Percentiles rank a stretch among this genome's conserved stretches.
phyloP scores from a whole-genome alignment of 2,329 filamentous ascomycete genomes.

The Ascosphaera acerosa region DNA sequence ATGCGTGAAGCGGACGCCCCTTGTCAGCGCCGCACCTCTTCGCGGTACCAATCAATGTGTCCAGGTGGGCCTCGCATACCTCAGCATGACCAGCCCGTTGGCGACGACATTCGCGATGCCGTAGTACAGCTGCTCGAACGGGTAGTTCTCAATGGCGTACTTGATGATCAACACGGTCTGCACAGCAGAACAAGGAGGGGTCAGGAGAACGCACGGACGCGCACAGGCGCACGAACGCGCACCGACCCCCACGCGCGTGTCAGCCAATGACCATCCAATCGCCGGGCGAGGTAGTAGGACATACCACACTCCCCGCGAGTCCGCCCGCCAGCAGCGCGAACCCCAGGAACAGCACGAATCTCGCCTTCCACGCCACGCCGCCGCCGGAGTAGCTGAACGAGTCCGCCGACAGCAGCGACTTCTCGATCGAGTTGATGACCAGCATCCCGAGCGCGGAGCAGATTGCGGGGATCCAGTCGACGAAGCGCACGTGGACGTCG shows the following conservation, averaged over 20 bases:
- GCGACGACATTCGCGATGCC: slow-evolving; percentile 40
- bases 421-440: slow-evolving; percentile 48
- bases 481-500: slow-evolving; percentile 38
- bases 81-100: slow-evolving; percentile 40
- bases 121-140: slow-evolving; percentile 38
- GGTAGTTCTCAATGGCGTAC: slow-evolving; percentile 35
- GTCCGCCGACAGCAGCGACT: slow-evolving; percentile 36
- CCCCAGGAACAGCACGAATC: slow-evolving; percentile 40
- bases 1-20: slow-evolving; percentile 7
- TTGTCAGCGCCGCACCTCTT: slow-evolving; percentile 1
- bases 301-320: slow-evolving; percentile 36
- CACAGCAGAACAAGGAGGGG: no score
- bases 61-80: slow-evolving; percentile 21
- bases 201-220: no score
- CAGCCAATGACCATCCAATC: no score
- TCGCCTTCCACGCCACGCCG: slow-evolving; percentile 44
- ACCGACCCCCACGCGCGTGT: no score
- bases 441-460: slow-evolving; percentile 45
- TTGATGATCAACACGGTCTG: slow-evolving; percentile 40
- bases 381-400: slow-evolving; percentile 38
- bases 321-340: slow-evolving; percentile 45
- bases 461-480: slow-evolving; percentile 48
- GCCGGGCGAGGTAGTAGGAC: slow-evolving; percentile 10
- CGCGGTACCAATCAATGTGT: neutral
- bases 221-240: no score